phyloP scores from a whole-genome alignment of 192 early-diverging fungal genomes.

The Fimicolochytrium jonesii region DNA sequence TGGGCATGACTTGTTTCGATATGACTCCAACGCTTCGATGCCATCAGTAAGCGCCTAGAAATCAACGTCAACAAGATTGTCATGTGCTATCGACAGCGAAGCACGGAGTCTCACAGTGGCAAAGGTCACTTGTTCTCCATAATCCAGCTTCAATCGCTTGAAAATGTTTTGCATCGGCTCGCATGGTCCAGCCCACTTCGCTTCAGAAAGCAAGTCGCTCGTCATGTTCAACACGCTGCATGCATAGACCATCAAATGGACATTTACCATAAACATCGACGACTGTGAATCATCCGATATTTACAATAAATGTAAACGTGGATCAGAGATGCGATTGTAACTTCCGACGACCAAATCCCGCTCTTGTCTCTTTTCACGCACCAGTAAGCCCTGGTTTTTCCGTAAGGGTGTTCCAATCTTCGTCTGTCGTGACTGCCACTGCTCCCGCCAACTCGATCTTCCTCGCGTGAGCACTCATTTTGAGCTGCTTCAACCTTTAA shows the following conservation, averaged over 20 bases:
- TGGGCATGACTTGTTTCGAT: conserved; percentile 58
- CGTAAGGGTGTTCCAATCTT: conserved; percentile 38
- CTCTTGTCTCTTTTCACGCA: not conserved
- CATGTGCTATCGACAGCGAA: too few species aligned
- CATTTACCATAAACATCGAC: conserved; percentile 46
- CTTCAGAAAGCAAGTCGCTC: conserved; percentile 16
- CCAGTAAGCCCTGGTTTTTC: conserved; percentile 31
- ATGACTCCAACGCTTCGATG: conserved; percentile 39
- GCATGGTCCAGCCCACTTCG: conserved; percentile 59
- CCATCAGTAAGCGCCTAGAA: conserved; percentile 46
- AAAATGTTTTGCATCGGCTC: conserved; percentile 57
- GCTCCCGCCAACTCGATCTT: conserved; percentile 26
- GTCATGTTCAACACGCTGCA: not conserved
- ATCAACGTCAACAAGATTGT: too few species aligned
- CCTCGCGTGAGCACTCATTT: conserved; percentile 40
- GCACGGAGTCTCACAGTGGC: conserved; percentile 42
- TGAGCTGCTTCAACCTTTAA: too few species aligned
- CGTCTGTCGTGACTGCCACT: conserved; percentile 22
- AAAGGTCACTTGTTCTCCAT: conserved; percentile 46
- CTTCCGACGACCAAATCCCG: too few species aligned
- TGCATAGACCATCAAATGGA: not conserved
- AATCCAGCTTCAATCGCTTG: conserved; percentile 55
- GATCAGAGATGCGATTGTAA: not conserved
- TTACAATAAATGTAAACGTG: too few species aligned
- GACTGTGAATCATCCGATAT: too few species aligned